Base-by-base conservation (phyloP, 2,329 filamentous ascomycete genomes). In the Blastomyces emzantsi region DNA sequence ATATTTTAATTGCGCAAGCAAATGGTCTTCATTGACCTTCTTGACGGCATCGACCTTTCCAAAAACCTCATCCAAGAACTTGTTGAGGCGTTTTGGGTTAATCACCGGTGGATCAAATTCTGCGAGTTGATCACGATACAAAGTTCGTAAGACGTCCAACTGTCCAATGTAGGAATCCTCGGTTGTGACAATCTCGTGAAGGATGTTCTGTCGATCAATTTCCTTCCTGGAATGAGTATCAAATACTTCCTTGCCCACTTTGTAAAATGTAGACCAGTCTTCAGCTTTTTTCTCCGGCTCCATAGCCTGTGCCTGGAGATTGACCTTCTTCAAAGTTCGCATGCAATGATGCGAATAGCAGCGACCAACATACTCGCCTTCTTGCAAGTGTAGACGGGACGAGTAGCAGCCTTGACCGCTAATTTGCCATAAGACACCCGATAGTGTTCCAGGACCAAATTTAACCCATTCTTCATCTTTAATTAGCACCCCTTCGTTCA, bases 391-490 rank as follows among this genome's bases (percentile, higher is more conserved):
- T 9, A 97, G 76, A 70, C 87, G 90, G 0, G 90, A 85, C 3
- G 93, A 87, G 75, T 99, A 99, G 73, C 94, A 99, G 17, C 94
- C 94, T 28, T 86, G 86, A 7, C 92, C 92, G 2, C 92, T 96
- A 59, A 99, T 80, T 74, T 99, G 95, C 82, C 90, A 97, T 55
- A 99, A 80, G 4, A 99, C 92, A 63, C 94, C 95, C 28, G 90
- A 92, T 71, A 97, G 86, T 30, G 83, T 85, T 7, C 88, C 90
- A 1, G 84, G 81, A 7, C 90, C 89, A 72, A 97, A 92, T 73
- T 95, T 97, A 68, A 99, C 88, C 94, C 95, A 99, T 78, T 99
- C 95, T 75, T 99, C 94, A 43, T 97, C 93, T 17, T 88, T 87
- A 5, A 95, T 80, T 41, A 99, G 79, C 13, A 91, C 90, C 49